Conservation (phyloP, 2,329 filamentous ascomycete species). For the Talaromyces amestolkiae region DNA sequence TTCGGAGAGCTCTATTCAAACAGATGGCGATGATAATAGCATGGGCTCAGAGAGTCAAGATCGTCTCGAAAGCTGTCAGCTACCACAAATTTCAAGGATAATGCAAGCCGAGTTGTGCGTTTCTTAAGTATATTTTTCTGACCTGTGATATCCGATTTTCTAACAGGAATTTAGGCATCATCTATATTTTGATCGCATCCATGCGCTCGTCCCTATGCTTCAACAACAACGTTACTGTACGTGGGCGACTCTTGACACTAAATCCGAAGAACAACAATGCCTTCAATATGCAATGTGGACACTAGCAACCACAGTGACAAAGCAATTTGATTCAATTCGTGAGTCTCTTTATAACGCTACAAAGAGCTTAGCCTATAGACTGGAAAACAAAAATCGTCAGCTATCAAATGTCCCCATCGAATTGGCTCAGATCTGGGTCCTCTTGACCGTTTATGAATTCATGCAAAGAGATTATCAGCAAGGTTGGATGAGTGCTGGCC, state of each 20-base stretch:
- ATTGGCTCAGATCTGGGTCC: neutral
- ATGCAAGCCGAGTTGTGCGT: neutral
- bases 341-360: constrained; percentile 21
- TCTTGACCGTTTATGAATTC: constrained; percentile 34
- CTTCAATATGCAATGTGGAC: constrained; percentile 41
- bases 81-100: neutral
- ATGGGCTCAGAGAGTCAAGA: neutral
- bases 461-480: constrained; percentile 33
- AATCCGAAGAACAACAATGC: constrained; percentile 25
- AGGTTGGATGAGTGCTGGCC: constrained; percentile 39
- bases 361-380: neutral
- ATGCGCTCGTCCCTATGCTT: constrained; percentile 30
- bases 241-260: constrained; percentile 24
- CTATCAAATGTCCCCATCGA: neutral
- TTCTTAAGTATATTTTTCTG: neutral
- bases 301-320: constrained; percentile 33
- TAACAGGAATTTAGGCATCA: constrained; percentile 24
- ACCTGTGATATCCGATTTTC: neutral
- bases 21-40: neutral
- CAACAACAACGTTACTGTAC: constrained; percentile 30
- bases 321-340: constrained; percentile 30
- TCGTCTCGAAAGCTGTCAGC: neutral
- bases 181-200: constrained; percentile 34
- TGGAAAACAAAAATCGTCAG: neutral
- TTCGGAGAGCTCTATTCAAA: constrained; percentile 7